These are phyloP conservation scores for Fusarium solani-melongenae DNA, from an alignment of 2,329 filamentous ascomycete genomes.

Conservation along the genomic window DNA sequence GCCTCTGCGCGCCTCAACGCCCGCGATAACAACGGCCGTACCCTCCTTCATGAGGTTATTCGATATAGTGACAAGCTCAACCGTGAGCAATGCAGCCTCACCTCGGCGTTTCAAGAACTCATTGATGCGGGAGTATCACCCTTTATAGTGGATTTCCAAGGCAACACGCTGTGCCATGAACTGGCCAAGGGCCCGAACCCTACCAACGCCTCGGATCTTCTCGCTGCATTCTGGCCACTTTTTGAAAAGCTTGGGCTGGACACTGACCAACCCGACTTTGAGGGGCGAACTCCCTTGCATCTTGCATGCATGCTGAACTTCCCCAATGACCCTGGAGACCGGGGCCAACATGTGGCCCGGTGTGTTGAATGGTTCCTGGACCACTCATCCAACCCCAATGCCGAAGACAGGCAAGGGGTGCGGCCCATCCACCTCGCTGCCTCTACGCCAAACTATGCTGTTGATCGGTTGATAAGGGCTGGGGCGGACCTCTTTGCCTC, in stretches of 20 bases:
- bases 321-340: not conserved
- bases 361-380: conserved; percentile 15
- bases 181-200: not conserved
- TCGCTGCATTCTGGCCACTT: not conserved
- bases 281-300: conserved; percentile 29
- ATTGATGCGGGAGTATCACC: conserved; percentile 18
- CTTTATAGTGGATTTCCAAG: conserved; percentile 14
- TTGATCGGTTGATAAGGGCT: conserved; percentile 13
- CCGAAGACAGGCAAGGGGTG: conserved; percentile 12
- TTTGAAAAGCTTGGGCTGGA: conserved; percentile 12
- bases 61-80: not conserved
- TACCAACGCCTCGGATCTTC: not conserved
- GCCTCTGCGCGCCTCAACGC: not conserved
- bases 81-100: not conserved
- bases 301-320: conserved; percentile 10
- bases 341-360: not conserved
- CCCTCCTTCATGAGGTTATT: conserved; percentile 21
- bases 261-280: conserved; percentile 12
- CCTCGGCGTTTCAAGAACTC: conserved; percentile 8
- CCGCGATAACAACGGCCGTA: conserved; percentile 15
- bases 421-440: conserved; percentile 34
- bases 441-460: conserved; percentile 7
- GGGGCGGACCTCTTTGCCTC: conserved; percentile 28
- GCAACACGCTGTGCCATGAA: conserved; percentile 33
- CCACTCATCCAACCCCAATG: not conserved